These are phyloP conservation scores for Berkeleyomyces rouxiae DNA, from an alignment of 2,329 filamentous ascomycete genomes.

Conservation along the genomic window DNA sequence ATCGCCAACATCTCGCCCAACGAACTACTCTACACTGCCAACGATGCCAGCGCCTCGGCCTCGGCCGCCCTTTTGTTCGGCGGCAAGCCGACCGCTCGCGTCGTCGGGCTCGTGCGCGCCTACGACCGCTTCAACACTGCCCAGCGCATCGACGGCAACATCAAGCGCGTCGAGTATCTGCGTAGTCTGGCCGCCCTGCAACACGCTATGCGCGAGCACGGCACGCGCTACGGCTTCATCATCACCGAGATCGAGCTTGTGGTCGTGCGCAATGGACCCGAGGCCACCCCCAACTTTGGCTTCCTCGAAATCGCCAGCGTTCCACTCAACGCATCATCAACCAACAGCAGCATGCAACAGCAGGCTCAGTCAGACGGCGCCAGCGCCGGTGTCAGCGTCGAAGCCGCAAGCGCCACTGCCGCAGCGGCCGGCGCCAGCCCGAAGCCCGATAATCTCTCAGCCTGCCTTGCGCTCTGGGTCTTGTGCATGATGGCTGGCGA, in stretches of 20 bases:
- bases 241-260: constrained; percentile 92
- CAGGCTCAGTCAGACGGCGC: constrained; percentile 18
- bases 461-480: constrained; percentile 60
- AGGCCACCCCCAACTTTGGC: constrained; percentile 66
- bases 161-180: constrained; percentile 78
- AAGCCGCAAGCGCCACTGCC: constrained; percentile 6
- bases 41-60: constrained; percentile 37
- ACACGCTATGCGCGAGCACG: constrained; percentile 82
- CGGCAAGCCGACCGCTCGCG: constrained; percentile 35
- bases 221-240: constrained; percentile 88
- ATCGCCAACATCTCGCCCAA: constrained; percentile 21
- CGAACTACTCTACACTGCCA: constrained; percentile 50
- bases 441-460: constrained; percentile 36
- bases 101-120: constrained; percentile 75
- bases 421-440: constrained; percentile 6
- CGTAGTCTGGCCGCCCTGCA: constrained; percentile 74
- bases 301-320: constrained; percentile 58
- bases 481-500: constrained; percentile 55
- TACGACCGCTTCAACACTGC: constrained; percentile 92
- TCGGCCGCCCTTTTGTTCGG: constrained; percentile 37
- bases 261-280: constrained; percentile 65
- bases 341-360: neutral
- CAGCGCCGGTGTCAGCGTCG: constrained; percentile 15
- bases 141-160: constrained; percentile 72
- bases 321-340: constrained; percentile 31